A percentile compares a stretch with the other conserved stretches of the same genome.
These are phyloP conservation scores for Leccinum rimulosum DNA, from an alignment of 768 basidiomycete genomes.

Conservation along the genomic window DNA sequence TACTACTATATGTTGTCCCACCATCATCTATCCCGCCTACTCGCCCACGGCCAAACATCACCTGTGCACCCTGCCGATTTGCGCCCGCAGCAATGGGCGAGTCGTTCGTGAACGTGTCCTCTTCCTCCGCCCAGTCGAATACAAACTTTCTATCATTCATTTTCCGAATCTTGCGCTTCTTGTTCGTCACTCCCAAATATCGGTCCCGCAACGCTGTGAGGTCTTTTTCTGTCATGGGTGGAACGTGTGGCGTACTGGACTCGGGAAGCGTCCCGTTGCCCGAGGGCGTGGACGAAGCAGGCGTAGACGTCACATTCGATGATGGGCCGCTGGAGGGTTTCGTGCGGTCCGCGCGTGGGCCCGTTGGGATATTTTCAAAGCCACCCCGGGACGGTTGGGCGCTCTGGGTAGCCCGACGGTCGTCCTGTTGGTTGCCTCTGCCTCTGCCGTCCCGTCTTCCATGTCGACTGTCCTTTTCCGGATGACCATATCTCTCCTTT, in stretches of 20 bases:
- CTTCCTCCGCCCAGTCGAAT: constrained; percentile 98
- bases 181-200: constrained; percentile 92
- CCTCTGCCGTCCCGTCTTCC: constrained; percentile 39
- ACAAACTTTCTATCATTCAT: constrained; percentile 96
- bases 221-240: constrained; percentile 80
- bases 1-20: constrained; percentile 38
- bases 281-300: constrained; percentile 43
- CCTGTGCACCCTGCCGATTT: constrained; percentile 76
- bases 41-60: constrained; percentile 85
- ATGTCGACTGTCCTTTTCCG: constrained; percentile 49
- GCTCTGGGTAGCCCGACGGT: constrained; percentile 33
- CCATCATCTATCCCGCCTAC: constrained; percentile 87
- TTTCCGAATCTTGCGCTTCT: constrained; percentile 92
- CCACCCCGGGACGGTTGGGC: constrained; percentile 39
- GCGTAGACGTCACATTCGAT: constrained; percentile 44
- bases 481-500: constrained; percentile 43
- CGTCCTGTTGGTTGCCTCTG: constrained; percentile 37
- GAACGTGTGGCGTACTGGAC: constrained; percentile 41
- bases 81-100: constrained; percentile 69
- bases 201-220: constrained; percentile 83
- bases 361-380: constrained; percentile 77
- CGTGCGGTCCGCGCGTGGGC: constrained; percentile 73
- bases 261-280: constrained; percentile 32
- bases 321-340: constrained; percentile 37
- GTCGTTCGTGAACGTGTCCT: constrained; percentile 86